These are phyloP conservation scores for Solanum paucissectum DNA, from an alignment of 257 asterid species.

Conservation along the genomic window DNA sequence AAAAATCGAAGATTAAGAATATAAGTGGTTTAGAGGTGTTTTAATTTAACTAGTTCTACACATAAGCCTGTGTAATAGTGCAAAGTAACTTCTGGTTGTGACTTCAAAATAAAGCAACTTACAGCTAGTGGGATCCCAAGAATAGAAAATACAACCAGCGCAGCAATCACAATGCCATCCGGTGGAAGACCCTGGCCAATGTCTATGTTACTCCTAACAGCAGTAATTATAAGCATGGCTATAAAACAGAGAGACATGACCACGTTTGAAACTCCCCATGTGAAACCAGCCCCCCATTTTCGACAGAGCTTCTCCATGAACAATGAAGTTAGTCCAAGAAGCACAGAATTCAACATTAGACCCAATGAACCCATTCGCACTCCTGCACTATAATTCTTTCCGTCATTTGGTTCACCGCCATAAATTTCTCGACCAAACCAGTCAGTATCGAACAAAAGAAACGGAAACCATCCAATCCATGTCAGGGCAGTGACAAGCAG, in stretches of 20 bases:
- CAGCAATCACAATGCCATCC: slow-evolving; percentile 56
- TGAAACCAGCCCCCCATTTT: slow-evolving; percentile 80
- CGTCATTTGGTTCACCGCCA: slow-evolving; percentile 80
- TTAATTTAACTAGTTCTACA: background rate
- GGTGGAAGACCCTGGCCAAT: slow-evolving; percentile 38
- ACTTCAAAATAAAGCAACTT: slow-evolving; percentile 23
- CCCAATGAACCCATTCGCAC: slow-evolving; percentile 85
- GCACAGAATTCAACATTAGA: slow-evolving; percentile 73
- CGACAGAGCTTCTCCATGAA: slow-evolving; percentile 81
- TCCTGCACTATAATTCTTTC: slow-evolving; percentile 47
- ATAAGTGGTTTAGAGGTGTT: background rate
- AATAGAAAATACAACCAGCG: slow-evolving; percentile 49
- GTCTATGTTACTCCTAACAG: slow-evolving; percentile 32
- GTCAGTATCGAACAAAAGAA: slow-evolving; percentile 75
- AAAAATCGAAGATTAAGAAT: background rate
- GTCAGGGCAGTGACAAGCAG: slow-evolving; percentile 70
- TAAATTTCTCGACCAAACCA: slow-evolving; percentile 95
- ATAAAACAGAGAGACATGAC: slow-evolving; percentile 59
- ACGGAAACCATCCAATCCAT: slow-evolving; percentile 92
- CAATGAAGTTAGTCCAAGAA: slow-evolving; percentile 79
- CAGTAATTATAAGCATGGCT: slow-evolving; percentile 55
- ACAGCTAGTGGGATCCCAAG: slow-evolving; percentile 88
- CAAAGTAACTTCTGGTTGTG: background rate
- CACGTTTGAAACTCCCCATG: slow-evolving; percentile 79
- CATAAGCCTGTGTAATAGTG: background rate